A percentile compares a stretch with the other conserved stretches of the same genome.
phyloP scores from a whole-genome alignment of 805 yeast genomes.

The Saccharomycopsis microspora region DNA sequence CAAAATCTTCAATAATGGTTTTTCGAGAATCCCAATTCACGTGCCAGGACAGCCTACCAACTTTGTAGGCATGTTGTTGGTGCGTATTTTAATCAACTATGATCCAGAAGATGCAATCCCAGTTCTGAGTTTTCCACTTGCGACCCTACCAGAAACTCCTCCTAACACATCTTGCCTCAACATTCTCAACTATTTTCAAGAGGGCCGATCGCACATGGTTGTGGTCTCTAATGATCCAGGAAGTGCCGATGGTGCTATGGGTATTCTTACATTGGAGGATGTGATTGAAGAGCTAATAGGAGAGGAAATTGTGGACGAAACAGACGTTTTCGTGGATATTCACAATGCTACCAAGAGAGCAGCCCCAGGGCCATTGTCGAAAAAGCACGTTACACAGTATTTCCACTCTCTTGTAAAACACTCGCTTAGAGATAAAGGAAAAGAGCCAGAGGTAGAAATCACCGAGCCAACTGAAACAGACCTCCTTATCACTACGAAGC shows the following conservation, averaged over 20 bases:
- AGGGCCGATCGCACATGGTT: conserved; percentile 96
- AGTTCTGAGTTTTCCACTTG: conserved; percentile 86
- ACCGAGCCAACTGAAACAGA: neutral
- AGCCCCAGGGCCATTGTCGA: conserved; percentile 66
- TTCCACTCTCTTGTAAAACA: conserved; percentile 48
- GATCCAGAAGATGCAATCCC: conserved; percentile 96
- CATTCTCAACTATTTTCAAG: conserved; percentile 91
- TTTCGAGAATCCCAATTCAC: conserved; percentile 89
- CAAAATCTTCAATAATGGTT: conserved; percentile 87
- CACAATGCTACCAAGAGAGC: conserved; percentile 74
- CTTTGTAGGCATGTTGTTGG: conserved; percentile 91
- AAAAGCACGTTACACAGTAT: conserved; percentile 57
- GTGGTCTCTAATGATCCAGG: conserved; percentile 85
- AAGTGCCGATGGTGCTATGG: conserved; percentile 68
- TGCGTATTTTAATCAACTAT: conserved; percentile 83
- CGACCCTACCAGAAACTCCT: conserved; percentile 90
- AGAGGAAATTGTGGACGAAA: conserved; percentile 93
- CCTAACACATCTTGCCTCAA: conserved; percentile 88
- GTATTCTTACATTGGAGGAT: conserved; percentile 89
- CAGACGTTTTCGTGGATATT: conserved; percentile 87
- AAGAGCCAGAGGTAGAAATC: neutral
- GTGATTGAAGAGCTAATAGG: conserved; percentile 98
- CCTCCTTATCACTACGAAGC: neutral
- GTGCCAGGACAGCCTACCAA: conserved; percentile 80
- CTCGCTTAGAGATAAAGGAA: conserved; percentile 24